Evolutionary conservation across 2,329 filamentous ascomycete species (phyloP), one percentile per base, ranked within the genome.

Genomic region (Sclerotinia glacialis): DNA sequence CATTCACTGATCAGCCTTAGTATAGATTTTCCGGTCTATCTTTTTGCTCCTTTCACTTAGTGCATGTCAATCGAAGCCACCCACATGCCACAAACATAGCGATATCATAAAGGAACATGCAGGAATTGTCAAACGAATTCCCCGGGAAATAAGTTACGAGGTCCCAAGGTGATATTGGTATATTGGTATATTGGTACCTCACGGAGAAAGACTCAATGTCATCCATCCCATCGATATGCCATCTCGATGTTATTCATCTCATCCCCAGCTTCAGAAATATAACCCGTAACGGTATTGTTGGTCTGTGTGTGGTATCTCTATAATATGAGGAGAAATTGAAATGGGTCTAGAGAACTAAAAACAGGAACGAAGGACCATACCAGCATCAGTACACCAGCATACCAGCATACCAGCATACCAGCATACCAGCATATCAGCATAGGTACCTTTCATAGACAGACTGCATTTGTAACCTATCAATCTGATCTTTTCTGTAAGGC

Each of bases 401-500:
- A 40, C 23, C 55, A 58, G 12, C 28, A 53, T 59, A 59, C 55
- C 55, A 46, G 55, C 31, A 6, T 34, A 34, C 31, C 31, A 34
- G 31, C 31, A 34, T 34, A 34, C 9, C 31, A 34, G 34, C 34
- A 44, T 23, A 37, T 12, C 54, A 44, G 11, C 55, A 59, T 59
- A 40, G 37, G 37, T 16, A 34, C 46, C 56, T 42, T 49, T 47
- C 49, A 37, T 16, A 58, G 26, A 53, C 28, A 58, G 26, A 53
- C 28, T 23, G 53, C 62, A 46, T 46, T 59, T 46, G 40, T 31
- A 34, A 64, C 53, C 62, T 37, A 64, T 64, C 52, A 56, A 50
- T 64, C 61, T 61, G 49, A 66, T 66, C 58, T 53, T 60, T 60
- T 49, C 44, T 60, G 28, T 60, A 60, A 49, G 50, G 52, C 62